These are phyloP conservation scores for Lactifluus rugatus DNA, from an alignment of 768 basidiomycete species.

Conservation along the genomic window DNA sequence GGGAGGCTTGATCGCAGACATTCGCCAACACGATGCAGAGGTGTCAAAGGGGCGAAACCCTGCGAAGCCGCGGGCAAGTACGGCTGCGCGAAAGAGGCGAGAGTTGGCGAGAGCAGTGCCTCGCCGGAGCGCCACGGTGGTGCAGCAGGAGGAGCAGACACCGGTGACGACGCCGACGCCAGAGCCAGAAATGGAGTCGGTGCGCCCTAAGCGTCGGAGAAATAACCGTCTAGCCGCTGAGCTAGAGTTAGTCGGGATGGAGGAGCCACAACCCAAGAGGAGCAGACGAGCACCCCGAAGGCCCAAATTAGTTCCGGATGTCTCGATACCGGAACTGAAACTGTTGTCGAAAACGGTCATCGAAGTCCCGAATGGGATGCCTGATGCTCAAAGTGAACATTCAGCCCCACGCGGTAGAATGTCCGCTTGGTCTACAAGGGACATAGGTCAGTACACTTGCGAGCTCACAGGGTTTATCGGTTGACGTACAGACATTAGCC, in stretches of 20 bases:
- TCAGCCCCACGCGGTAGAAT: not conserved
- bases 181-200: slow-evolving; percentile 43
- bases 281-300: not conserved
- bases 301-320: not conserved
- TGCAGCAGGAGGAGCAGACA: slow-evolving; percentile 39
- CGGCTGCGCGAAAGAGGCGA: slow-evolving; percentile 4
- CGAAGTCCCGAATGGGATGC: not conserved
- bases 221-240: slow-evolving; percentile 27
- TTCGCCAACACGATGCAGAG: slow-evolving; percentile 60
- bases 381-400: not conserved
- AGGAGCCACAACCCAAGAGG: slow-evolving; percentile 9
- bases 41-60: slow-evolving; percentile 21
- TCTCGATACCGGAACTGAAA: not conserved
- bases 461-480: slow-evolving; percentile 11
- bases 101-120: slow-evolving; percentile 10
- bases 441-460: slow-evolving; percentile 41
- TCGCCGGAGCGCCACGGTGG: slow-evolving; percentile 21
- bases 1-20: slow-evolving; percentile 72
- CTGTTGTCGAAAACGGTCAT: not conserved
- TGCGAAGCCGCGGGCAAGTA: slow-evolving; percentile 13
- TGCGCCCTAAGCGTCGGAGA: slow-evolving; percentile 23
- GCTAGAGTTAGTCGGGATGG: slow-evolving; percentile 2
- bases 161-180: slow-evolving; percentile 55
- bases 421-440: slow-evolving; percentile 51
- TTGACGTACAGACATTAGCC: slow-evolving; percentile 25